Evolutionary conservation across 2,329 filamentous ascomycete species (phyloP).

Genomic region (Diaporthe citri): DNA sequence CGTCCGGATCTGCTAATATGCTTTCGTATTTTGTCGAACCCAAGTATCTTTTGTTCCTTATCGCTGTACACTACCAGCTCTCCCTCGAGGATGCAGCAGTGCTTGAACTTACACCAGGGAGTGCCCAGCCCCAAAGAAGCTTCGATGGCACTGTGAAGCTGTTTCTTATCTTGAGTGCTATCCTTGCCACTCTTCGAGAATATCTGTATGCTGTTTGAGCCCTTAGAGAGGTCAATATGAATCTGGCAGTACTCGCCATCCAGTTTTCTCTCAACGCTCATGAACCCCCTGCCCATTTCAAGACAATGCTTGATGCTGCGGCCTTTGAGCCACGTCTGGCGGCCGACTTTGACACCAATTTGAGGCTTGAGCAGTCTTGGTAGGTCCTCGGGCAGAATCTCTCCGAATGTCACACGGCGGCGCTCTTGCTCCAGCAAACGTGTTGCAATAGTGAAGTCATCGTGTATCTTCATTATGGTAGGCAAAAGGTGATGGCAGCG

Average conservation of each 20-base stretch:
- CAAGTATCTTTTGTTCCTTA: constrained; percentile 72
- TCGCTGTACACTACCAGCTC: constrained; percentile 86
- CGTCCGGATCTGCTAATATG: constrained; percentile 80
- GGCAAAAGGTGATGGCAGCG: constrained; percentile 79
- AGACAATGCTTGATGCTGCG: constrained; percentile 82
- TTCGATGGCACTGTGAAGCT: constrained; percentile 64
- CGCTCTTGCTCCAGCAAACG: constrained; percentile 60
- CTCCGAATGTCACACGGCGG: constrained; percentile 43
- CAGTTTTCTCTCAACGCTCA: constrained; percentile 85
- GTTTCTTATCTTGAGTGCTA: constrained; percentile 78
- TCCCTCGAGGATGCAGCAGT: constrained; percentile 83
- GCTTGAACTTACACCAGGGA: constrained; percentile 68
- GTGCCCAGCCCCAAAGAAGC: constrained; percentile 73
- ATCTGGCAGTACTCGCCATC: constrained; percentile 94
- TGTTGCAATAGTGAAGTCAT: constrained; percentile 74
- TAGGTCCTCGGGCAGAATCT: constrained; percentile 42
- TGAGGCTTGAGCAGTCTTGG: constrained; percentile 61
- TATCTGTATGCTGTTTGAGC: constrained; percentile 74
- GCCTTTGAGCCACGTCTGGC: constrained; percentile 74
- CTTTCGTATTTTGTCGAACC: constrained; percentile 86
- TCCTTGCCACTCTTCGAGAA: constrained; percentile 96
- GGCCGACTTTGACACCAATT: constrained; percentile 73
- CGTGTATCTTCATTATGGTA: constrained; percentile 76
- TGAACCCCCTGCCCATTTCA: constrained; percentile 69
- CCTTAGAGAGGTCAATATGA: constrained; percentile 77